phyloP scores from a whole-genome alignment of 164 flowering plant species.

The Chloranthus sessilifolius region DNA sequence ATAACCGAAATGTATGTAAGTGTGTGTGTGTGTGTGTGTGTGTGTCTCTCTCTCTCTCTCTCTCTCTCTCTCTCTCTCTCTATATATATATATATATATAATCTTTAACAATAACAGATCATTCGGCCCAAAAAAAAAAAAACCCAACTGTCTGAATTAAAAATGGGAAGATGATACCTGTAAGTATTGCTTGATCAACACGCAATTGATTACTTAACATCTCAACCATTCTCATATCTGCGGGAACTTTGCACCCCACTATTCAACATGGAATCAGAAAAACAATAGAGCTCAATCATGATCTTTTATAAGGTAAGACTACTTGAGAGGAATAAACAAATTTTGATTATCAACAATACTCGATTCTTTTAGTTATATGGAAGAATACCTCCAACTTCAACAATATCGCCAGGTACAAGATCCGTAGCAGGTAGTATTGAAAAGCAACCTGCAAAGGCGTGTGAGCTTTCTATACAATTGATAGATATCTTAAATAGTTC shows the following conservation, averaged over 20 bases:
- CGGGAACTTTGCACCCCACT: slow-evolving; percentile 99
- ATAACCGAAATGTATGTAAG: too few relatives aligned
- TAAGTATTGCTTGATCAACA: slow-evolving; percentile 98
- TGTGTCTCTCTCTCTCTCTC: too few relatives aligned
- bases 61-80: too few relatives aligned
- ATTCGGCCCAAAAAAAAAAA: background rate
- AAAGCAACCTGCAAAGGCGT: slow-evolving; percentile 67
- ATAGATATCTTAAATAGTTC: too few relatives aligned
- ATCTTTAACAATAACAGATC: too few relatives aligned
- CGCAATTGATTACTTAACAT: slow-evolving; percentile 80
- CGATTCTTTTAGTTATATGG: background rate
- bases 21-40: too few relatives aligned
- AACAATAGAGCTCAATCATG: slow-evolving; percentile 5
- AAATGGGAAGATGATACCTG: slow-evolving; percentile 41
- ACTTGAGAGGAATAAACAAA: slow-evolving; percentile 5
- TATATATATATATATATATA: too few relatives aligned
- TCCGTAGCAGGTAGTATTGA: slow-evolving; percentile 94
- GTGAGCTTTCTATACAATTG: background rate
- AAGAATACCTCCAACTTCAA: slow-evolving; percentile 77
- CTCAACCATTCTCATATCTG: slow-evolving; percentile 97
- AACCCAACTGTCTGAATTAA: background rate
- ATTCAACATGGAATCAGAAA: slow-evolving; percentile 8
- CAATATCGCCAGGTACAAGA: slow-evolving; percentile 97
- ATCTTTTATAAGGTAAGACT: background rate
- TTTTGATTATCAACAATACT: background rate